Percentiles rank a stretch among this genome's conserved stretches.
Evolutionary conservation across 345 rosid species (phyloP).

Genomic region (Excoecaria agallocha): DNA sequence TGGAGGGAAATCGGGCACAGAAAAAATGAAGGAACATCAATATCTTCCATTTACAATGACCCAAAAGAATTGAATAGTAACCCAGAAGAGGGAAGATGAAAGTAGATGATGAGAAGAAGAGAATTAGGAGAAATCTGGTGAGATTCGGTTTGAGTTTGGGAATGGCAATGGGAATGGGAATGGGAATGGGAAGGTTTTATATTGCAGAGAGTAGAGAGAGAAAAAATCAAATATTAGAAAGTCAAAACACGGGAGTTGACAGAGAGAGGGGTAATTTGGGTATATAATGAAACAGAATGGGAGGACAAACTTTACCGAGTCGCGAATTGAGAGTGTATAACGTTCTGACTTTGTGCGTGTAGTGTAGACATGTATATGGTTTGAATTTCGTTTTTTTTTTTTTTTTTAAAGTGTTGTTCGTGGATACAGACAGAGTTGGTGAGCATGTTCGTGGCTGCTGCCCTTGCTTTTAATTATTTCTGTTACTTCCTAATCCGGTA

Average conservation of each 20-base stretch:
- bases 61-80: neutral
- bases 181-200: slow-evolving; percentile 30
- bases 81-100: slow-evolving; percentile 12
- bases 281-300: neutral
- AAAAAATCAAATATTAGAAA: slow-evolving; percentile 20
- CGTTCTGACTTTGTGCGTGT: too few species aligned
- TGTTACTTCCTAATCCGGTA: too few species aligned
- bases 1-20: slow-evolving; percentile 71
- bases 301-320: slow-evolving; percentile 29
- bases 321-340: slow-evolving; percentile 3
- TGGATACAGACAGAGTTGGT: too few species aligned
- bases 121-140: slow-evolving; percentile 6
- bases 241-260: slow-evolving; percentile 53
- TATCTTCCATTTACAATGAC: slow-evolving; percentile 45
- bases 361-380: too few species aligned
- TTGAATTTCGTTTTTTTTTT: too few species aligned
- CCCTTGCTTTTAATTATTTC: too few species aligned
- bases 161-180: slow-evolving; percentile 14
- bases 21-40: slow-evolving; percentile 60
- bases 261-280: slow-evolving; percentile 5
- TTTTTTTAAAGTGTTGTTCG: too few species aligned
- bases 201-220: neutral
- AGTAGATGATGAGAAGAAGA: neutral
- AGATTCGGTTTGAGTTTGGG: slow-evolving; percentile 36
- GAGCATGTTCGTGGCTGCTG: too few species aligned